phyloP scores from a whole-genome alignment of 148 eudicot genomes.

The Linanthus parryae region DNA sequence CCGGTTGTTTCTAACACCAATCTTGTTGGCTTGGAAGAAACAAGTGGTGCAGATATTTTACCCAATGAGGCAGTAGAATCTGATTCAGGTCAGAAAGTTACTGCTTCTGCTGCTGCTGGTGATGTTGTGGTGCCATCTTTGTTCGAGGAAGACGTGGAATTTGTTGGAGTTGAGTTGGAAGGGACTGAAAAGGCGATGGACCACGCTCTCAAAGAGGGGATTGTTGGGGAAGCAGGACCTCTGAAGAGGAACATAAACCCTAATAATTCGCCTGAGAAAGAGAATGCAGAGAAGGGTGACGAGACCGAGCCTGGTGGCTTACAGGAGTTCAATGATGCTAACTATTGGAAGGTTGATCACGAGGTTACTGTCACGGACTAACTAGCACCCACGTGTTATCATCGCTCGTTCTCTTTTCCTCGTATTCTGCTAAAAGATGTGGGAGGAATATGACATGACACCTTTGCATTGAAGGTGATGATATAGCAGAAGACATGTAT shows the following conservation, averaged over 20 bases:
- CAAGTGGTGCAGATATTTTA: slow-evolving; percentile 26
- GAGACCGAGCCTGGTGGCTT: slow-evolving; percentile 45
- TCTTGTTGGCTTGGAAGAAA: slow-evolving; percentile 19
- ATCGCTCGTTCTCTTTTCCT: too few species aligned
- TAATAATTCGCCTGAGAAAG: too few species aligned
- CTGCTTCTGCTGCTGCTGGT: too few species aligned
- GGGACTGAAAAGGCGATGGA: slow-evolving; percentile 98
- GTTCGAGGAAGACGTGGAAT: slow-evolving; percentile 96
- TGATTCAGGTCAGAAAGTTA: slow-evolving; percentile 32
- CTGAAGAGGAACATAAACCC: slow-evolving; percentile 45
- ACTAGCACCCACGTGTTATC: too few species aligned
- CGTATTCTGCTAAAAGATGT: too few species aligned
- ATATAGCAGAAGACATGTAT: too few species aligned
- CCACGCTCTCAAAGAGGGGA: slow-evolving; percentile 91
- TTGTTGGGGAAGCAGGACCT: slow-evolving; percentile 96
- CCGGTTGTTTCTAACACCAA: slow-evolving; percentile 18
- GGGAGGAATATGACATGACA: too few species aligned
- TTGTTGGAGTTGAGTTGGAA: slow-evolving; percentile 91
- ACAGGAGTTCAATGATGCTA: slow-evolving; percentile 81
- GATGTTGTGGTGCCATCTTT: slow-evolving; percentile 58
- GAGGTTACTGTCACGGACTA: slow-evolving; percentile 78
- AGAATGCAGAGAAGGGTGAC: slow-evolving; percentile 40
- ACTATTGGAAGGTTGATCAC: slow-evolving; percentile 92
- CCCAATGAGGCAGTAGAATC: too few species aligned
- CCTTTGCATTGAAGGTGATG: too few species aligned